Evolutionary conservation across 2,329 filamentous ascomycete genomes (phyloP), one percentile per base, ranked within the genome.

Genomic region (Scortechinia acanthostroma): DNA sequence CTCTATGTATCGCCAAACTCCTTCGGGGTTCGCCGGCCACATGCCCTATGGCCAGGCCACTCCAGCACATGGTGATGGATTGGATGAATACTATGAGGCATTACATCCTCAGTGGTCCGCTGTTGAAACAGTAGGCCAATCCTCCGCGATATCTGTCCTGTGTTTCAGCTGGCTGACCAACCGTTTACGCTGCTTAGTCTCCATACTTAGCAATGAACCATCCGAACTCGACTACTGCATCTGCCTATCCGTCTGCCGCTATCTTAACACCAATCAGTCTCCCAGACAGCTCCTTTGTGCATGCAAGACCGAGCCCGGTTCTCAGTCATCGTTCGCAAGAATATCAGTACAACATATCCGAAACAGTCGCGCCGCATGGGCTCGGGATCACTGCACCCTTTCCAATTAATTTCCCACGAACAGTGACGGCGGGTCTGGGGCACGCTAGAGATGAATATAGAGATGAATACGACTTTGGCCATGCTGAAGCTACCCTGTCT

Each of bases 221-320:
- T 17, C 10, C 35, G n/a, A n/a, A n/a, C n/a, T n/a, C n/a, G n/a
- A n/a, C 53, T 66, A 65, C 49, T 61, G 55, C 45, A 53, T 52
- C 55, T 23, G 43, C 56, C 22, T 60, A 58, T 40, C 55, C 54
- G 47, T 47, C 58, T 30, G 46, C 49, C 16, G 49, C 53, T 45
- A 53, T 63, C 40, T 50, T 64, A 33, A 66, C 63, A 3, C 63
- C 64, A 22, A 58, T 64, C 50, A 65, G 63, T 45, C 55, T 66
- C 14, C 55, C 61, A 2, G 61, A 64, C 46, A 59, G 46, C 50
- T 55, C 58, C 23, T 61, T 61, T 45, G 46, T 50, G 20, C 53
- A 56, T 44, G 44, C 55, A 15, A 51, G 54, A 43, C 55, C 58
- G 3, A 65, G 60, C 43, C 61, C 64, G 22, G 58, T 55, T 14